Base-by-base conservation (phyloP, 1,284 basidiomycete genomes). In the Boletus smithii region DNA sequence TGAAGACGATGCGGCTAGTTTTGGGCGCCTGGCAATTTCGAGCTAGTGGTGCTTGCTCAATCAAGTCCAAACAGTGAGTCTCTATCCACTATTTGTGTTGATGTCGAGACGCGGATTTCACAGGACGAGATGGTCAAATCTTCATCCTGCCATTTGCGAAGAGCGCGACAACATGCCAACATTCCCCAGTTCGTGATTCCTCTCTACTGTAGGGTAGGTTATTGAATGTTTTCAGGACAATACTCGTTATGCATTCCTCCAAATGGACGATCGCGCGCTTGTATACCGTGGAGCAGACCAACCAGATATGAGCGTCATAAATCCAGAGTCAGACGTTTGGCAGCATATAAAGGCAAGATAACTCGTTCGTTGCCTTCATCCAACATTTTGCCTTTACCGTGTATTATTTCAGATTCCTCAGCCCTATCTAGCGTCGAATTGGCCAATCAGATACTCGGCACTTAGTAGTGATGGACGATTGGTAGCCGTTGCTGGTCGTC, bases 241-340 rank as follows among this genome's bases (percentile, higher is more conserved):
- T 61, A 91, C 92, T 3, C 81, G 91, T 53, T 95, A 97, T 62
- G 95, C 92, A 0, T 97, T 98, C 67, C 74, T 97, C 30, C 93
- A 97, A 68, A 83, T 95, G 79, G 94, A 98, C 61, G 94, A 98
- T 62, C 81, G 91, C 32, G 87, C 93, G 1, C 77, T 97, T 4
- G 85, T 99, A n/a, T 99, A 98, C 65, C 82, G 97, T 49, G 95
- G 97, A 3, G 90, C 92, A 17, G 95, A 99, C 67, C 94, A 97
- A 68, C 94, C 93, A 8, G 95, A 99, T 62, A 89, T 97, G 84
- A 95, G 92, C 61, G 86, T 99, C 40, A 97, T 99, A 65, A 97
- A 97, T 62, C 95, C 95, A n/a, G 95, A 97, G 62, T 92, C 91
- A 3, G 95, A 98, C 60, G 93, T 97, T 8, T 97, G 95, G 93